Conservation (phyloP, 2,329 filamentous ascomycete genomes). For the Xylaria sp. region DNA sequence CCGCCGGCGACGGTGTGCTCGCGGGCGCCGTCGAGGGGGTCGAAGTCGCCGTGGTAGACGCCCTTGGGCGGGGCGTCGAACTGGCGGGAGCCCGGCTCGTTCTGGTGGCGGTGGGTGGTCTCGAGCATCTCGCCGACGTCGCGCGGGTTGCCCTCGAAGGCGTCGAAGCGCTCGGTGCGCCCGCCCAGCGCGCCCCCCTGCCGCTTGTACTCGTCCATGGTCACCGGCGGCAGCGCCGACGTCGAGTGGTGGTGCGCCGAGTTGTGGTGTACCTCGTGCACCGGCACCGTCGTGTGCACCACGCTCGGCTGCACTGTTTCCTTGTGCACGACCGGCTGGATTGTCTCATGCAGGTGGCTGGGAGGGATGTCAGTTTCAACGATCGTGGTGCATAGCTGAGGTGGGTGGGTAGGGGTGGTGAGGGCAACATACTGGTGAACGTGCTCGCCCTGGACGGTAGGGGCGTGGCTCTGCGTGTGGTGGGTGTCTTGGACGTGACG, state of each 20-base stretch:
- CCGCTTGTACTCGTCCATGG: constrained; percentile 63
- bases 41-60: constrained; percentile 14
- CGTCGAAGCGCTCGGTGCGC: constrained; percentile 58
- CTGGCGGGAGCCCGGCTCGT: constrained; percentile 12
- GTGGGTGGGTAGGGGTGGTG: too few species aligned
- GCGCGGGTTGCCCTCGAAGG: constrained; percentile 64
- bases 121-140: constrained; percentile 43
- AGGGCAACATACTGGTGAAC: constrained; percentile 58
- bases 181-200: constrained; percentile 58
- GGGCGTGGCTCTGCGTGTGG: constrained; percentile 50
- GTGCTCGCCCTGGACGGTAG: constrained; percentile 61
- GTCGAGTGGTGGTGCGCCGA: constrained; percentile 67
- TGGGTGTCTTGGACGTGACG: constrained; percentile 49
- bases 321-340: constrained; percentile 73
- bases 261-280: constrained; percentile 74
- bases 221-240: constrained; percentile 65
- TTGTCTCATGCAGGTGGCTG: constrained; percentile 64
- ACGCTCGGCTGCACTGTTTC: constrained; percentile 69
- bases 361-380: background rate
- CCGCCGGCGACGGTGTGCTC: background rate
- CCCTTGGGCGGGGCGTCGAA: constrained; percentile 11
- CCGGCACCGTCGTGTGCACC: constrained; percentile 71
- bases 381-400: background rate
- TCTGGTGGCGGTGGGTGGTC: constrained; percentile 19
- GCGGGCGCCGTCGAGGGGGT: constrained; percentile 8